phyloP scores from a whole-genome alignment of 1,139 yeast species.

The Scheffersomyces lignicola region DNA sequence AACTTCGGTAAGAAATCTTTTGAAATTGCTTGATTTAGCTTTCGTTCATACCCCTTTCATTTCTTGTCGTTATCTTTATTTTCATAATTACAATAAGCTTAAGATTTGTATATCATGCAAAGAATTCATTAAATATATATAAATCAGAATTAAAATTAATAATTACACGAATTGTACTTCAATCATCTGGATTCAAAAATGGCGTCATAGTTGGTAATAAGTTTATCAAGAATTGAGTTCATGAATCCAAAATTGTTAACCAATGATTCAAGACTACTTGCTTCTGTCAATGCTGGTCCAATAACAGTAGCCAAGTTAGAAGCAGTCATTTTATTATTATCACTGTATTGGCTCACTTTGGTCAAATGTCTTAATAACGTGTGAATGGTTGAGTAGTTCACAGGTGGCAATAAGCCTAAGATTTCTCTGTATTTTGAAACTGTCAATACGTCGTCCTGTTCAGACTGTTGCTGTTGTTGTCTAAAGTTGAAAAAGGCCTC shows the following conservation, averaged over 20 bases:
- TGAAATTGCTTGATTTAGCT: slow-evolving; percentile 16
- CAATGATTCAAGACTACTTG: slow-evolving; percentile 51
- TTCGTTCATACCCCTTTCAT: not conserved
- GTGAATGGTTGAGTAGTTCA: slow-evolving; percentile 68
- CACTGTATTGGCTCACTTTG: slow-evolving; percentile 57
- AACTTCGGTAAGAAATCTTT: slow-evolving; percentile 25
- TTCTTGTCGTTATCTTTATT: not conserved
- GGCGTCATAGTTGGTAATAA: slow-evolving; percentile 41
- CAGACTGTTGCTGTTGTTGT: slow-evolving; percentile 22
- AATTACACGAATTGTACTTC: not conserved
- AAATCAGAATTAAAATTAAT: not conserved
- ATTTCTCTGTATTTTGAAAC: slow-evolving; percentile 43
- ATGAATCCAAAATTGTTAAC: slow-evolving; percentile 55
- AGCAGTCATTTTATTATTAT: slow-evolving; percentile 74
- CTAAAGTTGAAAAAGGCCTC: slow-evolving; percentile 49
- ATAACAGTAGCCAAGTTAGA: slow-evolving; percentile 79
- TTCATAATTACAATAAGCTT: too few relatives aligned
- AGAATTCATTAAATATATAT: not conserved
- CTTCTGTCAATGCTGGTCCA: slow-evolving; percentile 62
- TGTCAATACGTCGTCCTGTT: slow-evolving; percentile 8
- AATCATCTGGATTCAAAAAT: slow-evolving; percentile 28
- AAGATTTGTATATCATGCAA: too few relatives aligned
- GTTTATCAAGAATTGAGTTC: slow-evolving; percentile 53
- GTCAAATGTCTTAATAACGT: slow-evolving; percentile 69
- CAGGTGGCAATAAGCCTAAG: slow-evolving; percentile 55